Base-by-base conservation (phyloP, 441 rosid species). In the Erodium texanum region DNA sequence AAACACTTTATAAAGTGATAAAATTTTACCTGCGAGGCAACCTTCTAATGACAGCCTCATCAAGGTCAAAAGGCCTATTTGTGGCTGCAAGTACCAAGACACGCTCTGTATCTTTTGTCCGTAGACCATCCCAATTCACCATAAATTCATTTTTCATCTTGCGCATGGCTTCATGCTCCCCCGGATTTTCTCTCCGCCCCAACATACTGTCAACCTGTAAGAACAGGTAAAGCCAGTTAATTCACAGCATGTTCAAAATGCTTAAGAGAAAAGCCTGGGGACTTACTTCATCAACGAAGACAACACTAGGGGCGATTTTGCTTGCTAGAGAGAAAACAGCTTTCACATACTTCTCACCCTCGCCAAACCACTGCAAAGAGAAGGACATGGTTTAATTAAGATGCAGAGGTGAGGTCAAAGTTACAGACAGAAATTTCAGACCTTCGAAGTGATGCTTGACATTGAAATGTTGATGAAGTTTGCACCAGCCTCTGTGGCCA, bases 101-200 rank as follows among this genome's bases (percentile, higher is more conserved):
- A 5, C 98, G 85, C 77, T 95, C 99, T 82, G 80, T 90, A 76
- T 92, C 98, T 76, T 95, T 95, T 34, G 98, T 95, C 38, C 96
- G 87, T 29, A 95, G 79, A 62, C 98, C 99, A 66, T 95, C 99
- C 99, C 99, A 95, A 69, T 95, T 92, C 59, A 92, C 89, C 97
- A 95, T 95, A 67, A 95, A 95, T 71, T 95, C 99, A 62, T 95
- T 95, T 83, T 95, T 95, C 98, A 95, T 92, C 83, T 95, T 95
- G n/a, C 98, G 96, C 98, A 92, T 95, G 15, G 99, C 97, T 78
- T 95, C 99, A 50, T 95, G 98, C 76, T 95, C 99, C 67, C 99
- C 97, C 9, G 97, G 97, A 83, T 87, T 95, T 79, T 95, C 99
- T 59, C 97, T 89, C 75, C 99, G 87, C 69, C 98, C 99, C 71